Evolutionary conservation across 1,284 basidiomycete genomes (phyloP), one percentile per base, ranked within the genome.

Genomic region (Sparassis latifolia): DNA sequence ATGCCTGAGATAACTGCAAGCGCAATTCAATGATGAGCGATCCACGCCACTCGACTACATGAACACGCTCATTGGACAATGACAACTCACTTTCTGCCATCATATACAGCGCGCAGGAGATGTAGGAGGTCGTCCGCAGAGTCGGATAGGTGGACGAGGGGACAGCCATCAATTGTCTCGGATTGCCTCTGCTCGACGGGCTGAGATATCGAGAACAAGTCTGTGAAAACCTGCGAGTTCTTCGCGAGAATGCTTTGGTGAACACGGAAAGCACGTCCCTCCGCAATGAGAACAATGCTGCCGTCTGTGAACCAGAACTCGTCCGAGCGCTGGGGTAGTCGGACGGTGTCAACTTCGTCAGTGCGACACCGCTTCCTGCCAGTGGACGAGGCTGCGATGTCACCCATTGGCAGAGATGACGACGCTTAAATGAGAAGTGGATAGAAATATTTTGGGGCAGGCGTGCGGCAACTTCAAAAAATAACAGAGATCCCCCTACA

Each of bases 81-180:
- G 10, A 30, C 2, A 33, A 20, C 47, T 3, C 12, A 48, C 47
- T 33, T 33, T 5, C 30, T 27, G 20, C 86, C 85, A 61, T 89
- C 85, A 59, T 88, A 87, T n/a, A 89, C 65, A 4, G 84, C 83
- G n/a, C 72, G 74, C 47, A 89, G 69, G 43, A 89, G 69, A 58
- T 82, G 79, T 32, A 74, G 74, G 6, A 87, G 74, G 59, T 89
- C 86, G 45, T 79, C 77, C 5, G 85, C 74, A 12, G 72, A 61
- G 55, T 89, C 86, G 54, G 87, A 74, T 12, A 89, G 68, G 50
- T 72, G 67, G 20, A 89, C 73, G 38, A 84, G 71, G 1, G 78
- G 79, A 48, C 75, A 79, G 0, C 68, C 73, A 45, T 69, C 69
- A 42, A 67, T 51, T 9, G 55, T 50, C 10, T 61, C 62, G 12